Evolutionary conservation across 2,329 filamentous ascomycete genomes (phyloP).

Genomic region (Fusarium tanahbumbuense): DNA sequence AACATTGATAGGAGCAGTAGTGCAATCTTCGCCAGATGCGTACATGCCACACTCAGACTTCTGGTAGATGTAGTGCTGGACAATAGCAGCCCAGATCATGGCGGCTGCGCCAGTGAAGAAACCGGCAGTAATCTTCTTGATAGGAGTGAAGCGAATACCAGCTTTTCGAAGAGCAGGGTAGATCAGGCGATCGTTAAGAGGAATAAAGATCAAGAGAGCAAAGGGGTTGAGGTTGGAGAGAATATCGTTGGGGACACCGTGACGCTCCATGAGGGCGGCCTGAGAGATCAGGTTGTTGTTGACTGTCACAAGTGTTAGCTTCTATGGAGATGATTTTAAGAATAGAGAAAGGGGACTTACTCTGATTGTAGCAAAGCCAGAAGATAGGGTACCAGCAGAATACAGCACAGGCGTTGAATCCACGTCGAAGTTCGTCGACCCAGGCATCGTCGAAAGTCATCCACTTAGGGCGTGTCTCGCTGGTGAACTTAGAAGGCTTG

Average conservation of each 20-base stretch:
- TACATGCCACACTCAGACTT: conserved; percentile 66
- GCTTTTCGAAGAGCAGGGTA: conserved; percentile 74
- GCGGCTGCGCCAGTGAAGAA: conserved; percentile 73
- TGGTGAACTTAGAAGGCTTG: conserved; percentile 73
- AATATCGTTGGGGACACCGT: conserved; percentile 81
- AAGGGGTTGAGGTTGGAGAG: conserved; percentile 80
- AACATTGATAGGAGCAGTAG: conserved; percentile 64
- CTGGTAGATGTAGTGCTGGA: conserved; percentile 73
- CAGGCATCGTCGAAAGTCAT: conserved; percentile 85
- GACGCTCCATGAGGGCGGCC: conserved; percentile 72
- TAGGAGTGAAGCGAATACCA: conserved; percentile 77
- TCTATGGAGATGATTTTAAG: background rate
- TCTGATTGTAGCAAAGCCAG: conserved; percentile 64
- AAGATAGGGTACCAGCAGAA: conserved; percentile 76
- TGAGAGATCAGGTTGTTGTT: conserved; percentile 72
- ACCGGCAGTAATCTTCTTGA: conserved; percentile 78
- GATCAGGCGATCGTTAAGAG: conserved; percentile 73
- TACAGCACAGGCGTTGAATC: conserved; percentile 74
- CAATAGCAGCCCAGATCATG: conserved; percentile 66
- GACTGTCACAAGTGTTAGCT: conserved; percentile 52
- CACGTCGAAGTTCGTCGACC: conserved; percentile 80
- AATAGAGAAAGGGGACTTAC: conserved; percentile 38
- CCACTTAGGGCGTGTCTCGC: conserved; percentile 68
- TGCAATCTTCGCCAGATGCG: conserved; percentile 47
- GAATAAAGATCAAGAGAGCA: conserved; percentile 78